Percentiles rank a stretch among this genome's conserved stretches.
These are phyloP conservation scores for Phytophthora citrophthora DNA, from an alignment of 352 stramenopile genomes.

Conservation along the genomic window DNA sequence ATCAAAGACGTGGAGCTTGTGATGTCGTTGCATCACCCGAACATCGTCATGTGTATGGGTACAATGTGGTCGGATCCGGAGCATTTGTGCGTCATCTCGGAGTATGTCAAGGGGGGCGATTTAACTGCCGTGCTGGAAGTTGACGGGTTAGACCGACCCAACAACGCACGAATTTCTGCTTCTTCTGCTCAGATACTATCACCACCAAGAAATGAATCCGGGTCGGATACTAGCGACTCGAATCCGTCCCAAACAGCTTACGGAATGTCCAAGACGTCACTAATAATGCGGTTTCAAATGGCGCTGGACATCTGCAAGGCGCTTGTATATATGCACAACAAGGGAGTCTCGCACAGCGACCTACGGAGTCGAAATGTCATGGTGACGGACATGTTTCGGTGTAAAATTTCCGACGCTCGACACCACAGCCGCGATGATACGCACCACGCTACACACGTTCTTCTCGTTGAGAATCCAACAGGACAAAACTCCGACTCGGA, in stretches of 20 bases:
- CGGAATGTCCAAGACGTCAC: slow-evolving; percentile 34
- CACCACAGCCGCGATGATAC: slow-evolving; percentile 41
- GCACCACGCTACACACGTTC: slow-evolving; percentile 22
- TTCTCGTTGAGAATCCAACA: slow-evolving; percentile 16
- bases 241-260: slow-evolving; percentile 18
- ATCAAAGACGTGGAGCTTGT: slow-evolving; percentile 80
- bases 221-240: slow-evolving; percentile 18
- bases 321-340: slow-evolving; percentile 60
- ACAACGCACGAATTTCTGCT: slow-evolving; percentile 14
- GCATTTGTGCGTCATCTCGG: slow-evolving; percentile 72
- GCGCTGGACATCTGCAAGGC: slow-evolving; percentile 62
- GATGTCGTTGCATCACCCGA: slow-evolving; percentile 57
- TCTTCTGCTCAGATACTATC: slow-evolving; percentile 11
- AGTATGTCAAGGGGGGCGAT: slow-evolving; percentile 70
- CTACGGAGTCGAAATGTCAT: slow-evolving; percentile 77
- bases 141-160: slow-evolving; percentile 45
- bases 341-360: slow-evolving; percentile 61
- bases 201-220: slow-evolving; percentile 4
- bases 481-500: slow-evolving; percentile 29
- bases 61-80: slow-evolving; percentile 73
- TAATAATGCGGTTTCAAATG: slow-evolving; percentile 59
- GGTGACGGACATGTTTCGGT: slow-evolving; percentile 54
- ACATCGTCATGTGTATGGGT: slow-evolving; percentile 74
- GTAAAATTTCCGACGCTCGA: slow-evolving; percentile 69
- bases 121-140: slow-evolving; percentile 59